Evolutionary conservation across 345 rosid species (phyloP), one percentile per base, ranked within the genome.

Genomic region (Leavenworthia alabamica): DNA sequence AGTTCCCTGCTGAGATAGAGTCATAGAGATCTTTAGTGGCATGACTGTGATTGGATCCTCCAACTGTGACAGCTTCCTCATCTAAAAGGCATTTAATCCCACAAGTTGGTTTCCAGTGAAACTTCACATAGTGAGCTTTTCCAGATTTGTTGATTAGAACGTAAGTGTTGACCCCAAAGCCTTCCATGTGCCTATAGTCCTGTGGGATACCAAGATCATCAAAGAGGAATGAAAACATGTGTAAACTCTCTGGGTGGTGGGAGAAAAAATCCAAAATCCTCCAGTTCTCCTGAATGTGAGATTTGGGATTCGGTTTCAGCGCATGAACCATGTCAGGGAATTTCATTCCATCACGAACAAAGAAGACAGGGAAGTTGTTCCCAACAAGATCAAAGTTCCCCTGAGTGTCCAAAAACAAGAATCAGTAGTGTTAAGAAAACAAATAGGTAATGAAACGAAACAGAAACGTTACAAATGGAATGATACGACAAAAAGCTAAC

Each of bases 361-460:
- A 93, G 75, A 93, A 93, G 60, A 93, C 99, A 4, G 95, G 97
- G 75, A 90, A 87, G 74, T 93, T 93, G 88, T 93, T 93, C 31
- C 99, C 99, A 65, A 93, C 97, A 12, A 93, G 92, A 81, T 93
- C 99, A 75, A 93, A 93, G 71, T 93, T 93, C 28, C 99, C 99
- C 97, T 93, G 80, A 24, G 49, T 65, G 56, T 45, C 43, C 33
- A 68, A 60, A 45, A 36, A 8, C 10, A 45, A 1, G 19, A 59
- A 56, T 49, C 53, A 70, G 47, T 20, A 56, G 6, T 11, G 28
- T 7, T 42, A 44, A 0, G 2, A 29, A 43, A 17, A 17, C 15
- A 27, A 43, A 9, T 22, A 24, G 42, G 43, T 29, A 23, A 29
- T 17, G 29, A 50, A 44, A 32, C 20, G n/a, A 10, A 35, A 23